Evolutionary conservation across 805 yeast species (phyloP).

Genomic region (Saturnispora mendoncae): DNA sequence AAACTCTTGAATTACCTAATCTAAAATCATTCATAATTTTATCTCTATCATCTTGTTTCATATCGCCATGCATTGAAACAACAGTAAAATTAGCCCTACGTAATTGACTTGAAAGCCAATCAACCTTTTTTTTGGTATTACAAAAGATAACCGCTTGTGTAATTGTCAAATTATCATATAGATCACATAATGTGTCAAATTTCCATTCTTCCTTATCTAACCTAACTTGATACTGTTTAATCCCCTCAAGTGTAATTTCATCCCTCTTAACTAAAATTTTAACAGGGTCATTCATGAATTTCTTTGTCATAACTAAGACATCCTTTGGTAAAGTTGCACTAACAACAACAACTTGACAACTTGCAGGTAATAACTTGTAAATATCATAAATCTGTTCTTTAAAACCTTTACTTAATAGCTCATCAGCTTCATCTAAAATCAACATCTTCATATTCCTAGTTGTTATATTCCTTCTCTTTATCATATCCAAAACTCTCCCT

Average conservation of each 20-base stretch:
- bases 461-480: slow-evolving; percentile 68
- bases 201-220: slow-evolving; percentile 92
- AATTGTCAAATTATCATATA: slow-evolving; percentile 89
- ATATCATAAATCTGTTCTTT: slow-evolving; percentile 92
- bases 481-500: slow-evolving; percentile 88
- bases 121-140: slow-evolving; percentile 93
- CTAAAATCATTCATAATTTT: slow-evolving; percentile 93
- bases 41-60: slow-evolving; percentile 93
- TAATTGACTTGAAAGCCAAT: slow-evolving; percentile 77
- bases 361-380: slow-evolving; percentile 72
- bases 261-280: slow-evolving; percentile 92
- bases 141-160: slow-evolving; percentile 98
- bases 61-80: slow-evolving; percentile 93
- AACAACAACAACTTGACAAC: slow-evolving; percentile 86
- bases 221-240: slow-evolving; percentile 82
- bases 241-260: slow-evolving; percentile 88
- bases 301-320: slow-evolving; percentile 83
- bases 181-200: slow-evolving; percentile 87
- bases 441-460: slow-evolving; percentile 79
- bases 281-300: slow-evolving; percentile 89
- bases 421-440: slow-evolving; percentile 95
- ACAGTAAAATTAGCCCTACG: slow-evolving; percentile 80
- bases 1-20: slow-evolving; percentile 83
- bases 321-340: slow-evolving; percentile 92
- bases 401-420: slow-evolving; percentile 86